Evolutionary conservation across 2,329 filamentous ascomycete genomes (phyloP), one percentile per base, ranked within the genome.

Genomic region (Ascosphaera apis): DNA sequence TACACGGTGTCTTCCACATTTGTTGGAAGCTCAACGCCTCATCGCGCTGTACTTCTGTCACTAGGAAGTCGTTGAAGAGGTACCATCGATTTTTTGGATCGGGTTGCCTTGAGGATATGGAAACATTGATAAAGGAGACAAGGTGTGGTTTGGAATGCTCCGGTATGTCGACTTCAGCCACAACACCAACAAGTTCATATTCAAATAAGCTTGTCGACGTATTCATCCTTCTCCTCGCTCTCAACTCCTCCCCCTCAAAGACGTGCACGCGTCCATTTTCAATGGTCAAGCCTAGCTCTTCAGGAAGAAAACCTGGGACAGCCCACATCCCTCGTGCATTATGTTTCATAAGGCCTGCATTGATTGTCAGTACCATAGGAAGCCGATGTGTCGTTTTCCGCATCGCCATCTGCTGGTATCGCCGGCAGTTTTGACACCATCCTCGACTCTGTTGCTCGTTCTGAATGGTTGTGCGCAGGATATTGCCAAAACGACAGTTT

Each of bases 1-100:
- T 76, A 9, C 81, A 83, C 1, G 88, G 88, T 35, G 82, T 65
- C 58, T 95, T 98, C 88, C 88, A 98, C 13, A 73, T 67, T 3
- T 82, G 72, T 41, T 86, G 84, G 54, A 95, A 98, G 16, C 76
- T 73, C 13, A 95, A 62, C 0, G 86, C 91, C 51, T 98, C 86
- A 41, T 83, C 75, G 18, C 70, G 67, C 21, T 75, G 70, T 12
- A 92, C 70, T 7, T 76, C 73, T 9, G 79, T 72, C 15, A 98
- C 91, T 25, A 92, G 58, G 48, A 98, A 98, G 55, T 98, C 88
- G 46, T 98, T 98, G 60, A 98, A 93, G 1, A 98, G 58, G 55
- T 95, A 82, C 91, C 91, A 98, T 45, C 76, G 75, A 47, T 70
- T 76, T 42, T 72, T 66, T 3, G 60, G 61, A 1, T 70, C 65